A percentile compares a stretch with the other conserved stretches of the same genome.
Evolutionary conservation across 345 rosid species (phyloP).

Genomic region (Crucihimalaya himalaica): DNA sequence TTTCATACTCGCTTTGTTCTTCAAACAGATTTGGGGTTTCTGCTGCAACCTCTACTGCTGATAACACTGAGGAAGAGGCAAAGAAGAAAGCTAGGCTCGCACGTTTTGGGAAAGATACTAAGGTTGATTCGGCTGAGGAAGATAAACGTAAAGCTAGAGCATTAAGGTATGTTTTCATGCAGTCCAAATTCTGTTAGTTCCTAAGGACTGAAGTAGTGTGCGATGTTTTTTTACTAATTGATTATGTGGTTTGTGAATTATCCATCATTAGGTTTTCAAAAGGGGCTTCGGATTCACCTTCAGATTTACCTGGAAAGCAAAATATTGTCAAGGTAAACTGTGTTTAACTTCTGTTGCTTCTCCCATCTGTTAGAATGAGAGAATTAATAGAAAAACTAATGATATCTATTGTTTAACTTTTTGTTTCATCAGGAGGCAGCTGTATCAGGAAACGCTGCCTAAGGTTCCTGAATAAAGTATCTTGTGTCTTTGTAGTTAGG

Average conservation of each 20-base stretch:
- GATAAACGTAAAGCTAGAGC: conserved; percentile 87
- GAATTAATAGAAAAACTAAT: background rate
- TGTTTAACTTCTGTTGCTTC: background rate
- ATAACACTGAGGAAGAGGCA: conserved; percentile 53
- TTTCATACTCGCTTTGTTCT: background rate
- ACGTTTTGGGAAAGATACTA: conserved; percentile 60
- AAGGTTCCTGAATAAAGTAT: conserved; percentile 47
- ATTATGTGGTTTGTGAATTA: background rate
- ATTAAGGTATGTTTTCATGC: conserved; percentile 50
- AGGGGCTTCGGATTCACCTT: conserved; percentile 46
- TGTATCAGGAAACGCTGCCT: conserved; percentile 64
- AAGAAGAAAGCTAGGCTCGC: conserved; percentile 92
- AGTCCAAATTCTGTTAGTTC: background rate
- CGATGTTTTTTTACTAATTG: background rate
- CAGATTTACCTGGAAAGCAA: conserved; percentile 57
- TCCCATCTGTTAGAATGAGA: background rate
- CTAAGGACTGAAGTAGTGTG: background rate
- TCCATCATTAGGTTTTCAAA: conserved; percentile 59
- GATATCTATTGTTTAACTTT: background rate
- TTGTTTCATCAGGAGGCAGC: conserved; percentile 60
- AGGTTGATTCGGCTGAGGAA: conserved; percentile 61
- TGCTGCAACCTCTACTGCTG: conserved; percentile 41
- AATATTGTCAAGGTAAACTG: conserved; percentile 49
- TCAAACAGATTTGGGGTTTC: conserved; percentile 69
- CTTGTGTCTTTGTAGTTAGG: conserved; percentile 42